Percentiles rank a stretch among this genome's conserved stretches.
phyloP scores from a whole-genome alignment of 2,329 filamentous ascomycete genomes.

The Huntiella decipiens region DNA sequence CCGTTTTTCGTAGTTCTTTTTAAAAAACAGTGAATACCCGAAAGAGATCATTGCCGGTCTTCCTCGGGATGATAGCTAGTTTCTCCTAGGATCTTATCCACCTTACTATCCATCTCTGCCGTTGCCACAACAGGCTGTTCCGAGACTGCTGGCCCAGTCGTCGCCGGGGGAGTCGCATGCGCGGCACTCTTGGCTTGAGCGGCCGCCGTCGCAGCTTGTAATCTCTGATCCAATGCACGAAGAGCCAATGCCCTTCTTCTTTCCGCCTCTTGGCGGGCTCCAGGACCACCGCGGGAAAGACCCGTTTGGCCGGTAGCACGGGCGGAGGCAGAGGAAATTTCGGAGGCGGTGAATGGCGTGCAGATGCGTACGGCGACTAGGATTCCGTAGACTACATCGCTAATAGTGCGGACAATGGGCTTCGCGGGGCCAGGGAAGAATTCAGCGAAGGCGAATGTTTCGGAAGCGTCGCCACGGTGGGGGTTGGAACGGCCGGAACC shows the following conservation, averaged over 20 bases:
- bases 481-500: conserved; percentile 29
- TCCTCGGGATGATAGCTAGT: conserved; percentile 52
- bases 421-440: conserved; percentile 83
- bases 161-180: conserved; percentile 18
- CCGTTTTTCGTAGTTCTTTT: too few relatives aligned
- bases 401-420: conserved; percentile 53
- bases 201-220: conserved; percentile 59
- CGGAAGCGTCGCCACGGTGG: conserved; percentile 70
- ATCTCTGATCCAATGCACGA: conserved; percentile 75
- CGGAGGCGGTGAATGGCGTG: conserved; percentile 67
- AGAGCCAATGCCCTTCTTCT: conserved; percentile 72
- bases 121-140: conserved; percentile 36
- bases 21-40: too few relatives aligned
- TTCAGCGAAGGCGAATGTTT: conserved; percentile 88
- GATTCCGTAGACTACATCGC: conserved; percentile 53
- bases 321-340: conserved; percentile 57
- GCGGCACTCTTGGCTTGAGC: conserved; percentile 16
- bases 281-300: conserved; percentile 35
- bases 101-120: conserved; percentile 37
- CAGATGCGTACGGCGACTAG: conserved; percentile 62
- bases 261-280: conserved; percentile 79
- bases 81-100: conserved; percentile 42
- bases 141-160: conserved; percentile 34
- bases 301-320: conserved; percentile 41
- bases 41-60: conserved; percentile 16